These are phyloP conservation scores for Reutealis trisperma DNA, from an alignment of 345 rosid genomes.

Conservation along the genomic window DNA sequence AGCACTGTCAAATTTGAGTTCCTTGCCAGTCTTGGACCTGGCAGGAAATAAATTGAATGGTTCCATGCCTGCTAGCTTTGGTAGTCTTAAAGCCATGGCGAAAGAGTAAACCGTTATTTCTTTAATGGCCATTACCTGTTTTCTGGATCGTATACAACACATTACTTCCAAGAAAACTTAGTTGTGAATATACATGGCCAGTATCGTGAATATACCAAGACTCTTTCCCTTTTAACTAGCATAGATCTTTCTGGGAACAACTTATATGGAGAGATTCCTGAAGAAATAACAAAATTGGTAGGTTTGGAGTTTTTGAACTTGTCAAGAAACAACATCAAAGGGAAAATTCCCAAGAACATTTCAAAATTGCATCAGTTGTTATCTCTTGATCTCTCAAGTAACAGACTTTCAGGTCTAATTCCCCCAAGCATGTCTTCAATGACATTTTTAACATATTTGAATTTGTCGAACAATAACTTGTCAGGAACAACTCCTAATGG, in stretches of 20 bases:
- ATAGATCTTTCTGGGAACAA: slow-evolving; percentile 43
- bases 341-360: slow-evolving; percentile 36
- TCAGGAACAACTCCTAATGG: slow-evolving; percentile 39
- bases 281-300: slow-evolving; percentile 33
- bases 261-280: slow-evolving; percentile 40
- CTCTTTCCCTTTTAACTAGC: slow-evolving; percentile 45
- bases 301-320: slow-evolving; percentile 41
- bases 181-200: slow-evolving; percentile 25
- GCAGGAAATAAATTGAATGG: slow-evolving; percentile 44
- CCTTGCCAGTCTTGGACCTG: slow-evolving; percentile 47
- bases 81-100: slow-evolving; percentile 42
- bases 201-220: slow-evolving; percentile 36
- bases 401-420: slow-evolving; percentile 39
- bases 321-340: slow-evolving; percentile 36
- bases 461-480: slow-evolving; percentile 38
- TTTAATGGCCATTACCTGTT: not conserved
- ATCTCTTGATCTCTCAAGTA: slow-evolving; percentile 53
- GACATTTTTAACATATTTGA: slow-evolving; percentile 36
- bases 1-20: slow-evolving; percentile 17
- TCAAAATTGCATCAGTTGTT: slow-evolving; percentile 35
- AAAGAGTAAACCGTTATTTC: slow-evolving; percentile 22
- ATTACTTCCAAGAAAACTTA: slow-evolving; percentile 41
- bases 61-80: slow-evolving; percentile 36
- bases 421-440: slow-evolving; percentile 41
- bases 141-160: slow-evolving; percentile 30